Conservation (phyloP, 495 filamentous ascomycete species). For the Tetracladium setigerum region DNA sequence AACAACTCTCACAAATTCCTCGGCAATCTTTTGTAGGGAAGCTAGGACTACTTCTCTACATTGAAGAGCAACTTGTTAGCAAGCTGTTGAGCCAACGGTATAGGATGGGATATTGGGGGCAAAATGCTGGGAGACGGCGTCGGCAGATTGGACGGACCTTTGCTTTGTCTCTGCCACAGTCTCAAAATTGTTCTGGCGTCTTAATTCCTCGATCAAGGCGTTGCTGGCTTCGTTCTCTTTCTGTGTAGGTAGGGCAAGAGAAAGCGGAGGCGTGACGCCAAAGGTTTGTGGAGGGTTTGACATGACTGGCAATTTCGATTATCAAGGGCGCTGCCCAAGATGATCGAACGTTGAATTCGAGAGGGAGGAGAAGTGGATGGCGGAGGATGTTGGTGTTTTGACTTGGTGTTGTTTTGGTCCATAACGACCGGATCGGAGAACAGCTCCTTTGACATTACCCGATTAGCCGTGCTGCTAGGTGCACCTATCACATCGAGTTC, state of each 20-base stretch:
- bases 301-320: too few relatives aligned
- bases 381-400: too few relatives aligned
- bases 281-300: not conserved
- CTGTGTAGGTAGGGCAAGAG: constrained; percentile 62
- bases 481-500: too few relatives aligned
- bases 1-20: constrained; percentile 79
- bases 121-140: not conserved
- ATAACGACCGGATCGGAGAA: too few relatives aligned
- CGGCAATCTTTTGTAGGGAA: constrained; percentile 65
- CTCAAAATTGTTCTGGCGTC: constrained; percentile 87
- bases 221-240: constrained; percentile 68
- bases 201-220: constrained; percentile 72
- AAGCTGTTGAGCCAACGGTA: not conserved
- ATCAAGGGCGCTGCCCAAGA: too few relatives aligned
- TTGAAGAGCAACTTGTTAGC: not conserved
- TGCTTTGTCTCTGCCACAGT: constrained; percentile 68
- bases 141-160: constrained; percentile 40
- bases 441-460: too few relatives aligned
- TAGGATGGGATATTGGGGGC: constrained; percentile 1
- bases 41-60: constrained; percentile 44
- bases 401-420: too few relatives aligned
- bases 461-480: too few relatives aligned
- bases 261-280: constrained; percentile 82
- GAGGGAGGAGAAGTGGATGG: too few relatives aligned
- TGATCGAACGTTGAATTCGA: too few relatives aligned